phyloP scores from a whole-genome alignment of 2,329 filamentous ascomycete species.

The Trichophyton simii region DNA sequence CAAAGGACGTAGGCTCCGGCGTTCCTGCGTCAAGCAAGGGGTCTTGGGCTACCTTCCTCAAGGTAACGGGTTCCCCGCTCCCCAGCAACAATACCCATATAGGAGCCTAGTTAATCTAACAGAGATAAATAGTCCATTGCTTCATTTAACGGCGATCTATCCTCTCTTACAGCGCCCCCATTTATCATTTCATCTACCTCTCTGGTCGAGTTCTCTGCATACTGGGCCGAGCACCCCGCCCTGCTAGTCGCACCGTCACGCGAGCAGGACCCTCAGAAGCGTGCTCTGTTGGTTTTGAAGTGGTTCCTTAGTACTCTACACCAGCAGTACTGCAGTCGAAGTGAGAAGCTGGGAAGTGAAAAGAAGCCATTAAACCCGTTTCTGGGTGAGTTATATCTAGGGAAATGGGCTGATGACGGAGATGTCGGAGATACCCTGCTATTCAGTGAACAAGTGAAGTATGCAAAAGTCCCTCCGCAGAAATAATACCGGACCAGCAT shows the following conservation, averaged over 20 bases:
- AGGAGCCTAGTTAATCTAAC: not conserved
- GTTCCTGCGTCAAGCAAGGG: constrained; percentile 33
- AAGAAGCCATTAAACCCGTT: constrained; percentile 98
- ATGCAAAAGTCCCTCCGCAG: constrained; percentile 3
- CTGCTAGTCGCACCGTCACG: constrained; percentile 71
- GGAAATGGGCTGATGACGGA: constrained; percentile 68
- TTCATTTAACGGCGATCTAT: constrained; percentile 70
- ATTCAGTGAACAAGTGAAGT: constrained; percentile 85
- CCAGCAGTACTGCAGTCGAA: constrained; percentile 64
- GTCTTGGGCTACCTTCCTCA: constrained; percentile 38
- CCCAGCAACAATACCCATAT: not conserved
- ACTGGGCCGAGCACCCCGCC: constrained; percentile 67
- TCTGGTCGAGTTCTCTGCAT: constrained; percentile 67
- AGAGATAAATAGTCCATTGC: constrained; percentile 47
- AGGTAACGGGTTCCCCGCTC: constrained; percentile 21
- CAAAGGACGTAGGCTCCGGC: constrained; percentile 29
- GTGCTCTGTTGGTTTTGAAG: constrained; percentile 76
- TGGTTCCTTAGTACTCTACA: constrained; percentile 93
- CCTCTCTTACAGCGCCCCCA: constrained; percentile 66
- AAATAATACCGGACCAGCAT: not conserved
- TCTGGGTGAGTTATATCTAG: constrained; percentile 84
- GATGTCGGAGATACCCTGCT: constrained; percentile 64
- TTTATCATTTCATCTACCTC: constrained; percentile 72
- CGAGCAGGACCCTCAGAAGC: constrained; percentile 67
- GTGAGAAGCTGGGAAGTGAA: constrained; percentile 75